A percentile compares a stretch with the other conserved stretches of the same genome.
phyloP scores from a whole-genome alignment of 306 rosid species.

The Cicer judaicum region DNA sequence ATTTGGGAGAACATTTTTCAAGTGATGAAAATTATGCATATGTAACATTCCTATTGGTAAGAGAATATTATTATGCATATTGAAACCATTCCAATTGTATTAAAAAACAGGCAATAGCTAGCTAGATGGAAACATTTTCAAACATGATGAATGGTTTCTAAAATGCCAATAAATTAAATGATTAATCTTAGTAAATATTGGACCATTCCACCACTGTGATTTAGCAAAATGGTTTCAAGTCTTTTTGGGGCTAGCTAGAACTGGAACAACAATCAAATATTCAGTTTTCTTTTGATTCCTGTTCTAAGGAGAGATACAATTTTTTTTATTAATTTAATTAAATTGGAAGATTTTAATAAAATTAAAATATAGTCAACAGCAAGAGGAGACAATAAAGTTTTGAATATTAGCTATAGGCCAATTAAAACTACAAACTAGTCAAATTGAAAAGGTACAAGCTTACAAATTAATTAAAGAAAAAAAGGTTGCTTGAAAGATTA shows the following conservation, averaged over 20 bases:
- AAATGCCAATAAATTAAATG: conserved; percentile 16
- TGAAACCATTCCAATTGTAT: too few relatives aligned
- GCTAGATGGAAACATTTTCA: conserved; percentile 15
- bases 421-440: conserved; percentile 33
- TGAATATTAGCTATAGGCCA: conserved; percentile 5
- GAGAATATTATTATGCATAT: too few relatives aligned
- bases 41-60: too few relatives aligned
- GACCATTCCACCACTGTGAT: background rate
- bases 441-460: conserved; percentile 21
- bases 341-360: background rate
- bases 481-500: conserved; percentile 29
- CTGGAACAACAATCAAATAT: conserved; percentile 10
- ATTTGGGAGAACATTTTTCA: background rate
- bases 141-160: conserved; percentile 18
- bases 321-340: too few relatives aligned
- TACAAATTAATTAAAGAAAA: conserved; percentile 17
- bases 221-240: background rate
- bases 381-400: background rate
- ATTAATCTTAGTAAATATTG: conserved; percentile 6
- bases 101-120: too few relatives aligned
- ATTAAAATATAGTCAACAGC: background rate
- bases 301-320: background rate
- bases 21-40: background rate
- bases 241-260: background rate
- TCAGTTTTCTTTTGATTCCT: background rate